phyloP scores from a whole-genome alignment of 2,329 filamentous ascomycete genomes.

The Metarhizium guizhouense region DNA sequence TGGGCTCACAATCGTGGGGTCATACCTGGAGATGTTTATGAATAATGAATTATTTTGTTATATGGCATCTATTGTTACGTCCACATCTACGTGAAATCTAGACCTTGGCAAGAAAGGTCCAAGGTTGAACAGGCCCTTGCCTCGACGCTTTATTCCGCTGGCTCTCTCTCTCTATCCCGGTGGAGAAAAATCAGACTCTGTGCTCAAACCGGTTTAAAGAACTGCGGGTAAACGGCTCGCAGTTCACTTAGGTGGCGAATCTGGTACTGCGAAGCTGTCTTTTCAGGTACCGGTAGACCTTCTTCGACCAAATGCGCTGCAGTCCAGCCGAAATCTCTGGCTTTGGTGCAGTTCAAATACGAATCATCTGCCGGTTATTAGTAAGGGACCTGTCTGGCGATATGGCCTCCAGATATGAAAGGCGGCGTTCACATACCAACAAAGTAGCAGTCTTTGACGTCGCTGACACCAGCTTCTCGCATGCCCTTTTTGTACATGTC shows the following conservation, averaged over 20 bases:
- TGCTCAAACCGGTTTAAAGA: conserved; percentile 56
- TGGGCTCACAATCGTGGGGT: not conserved
- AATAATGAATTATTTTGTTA: not conserved
- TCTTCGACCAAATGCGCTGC: conserved; percentile 80
- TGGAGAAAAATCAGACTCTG: conserved; percentile 11
- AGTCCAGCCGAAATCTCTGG: conserved; percentile 76
- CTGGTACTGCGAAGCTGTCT: conserved; percentile 62
- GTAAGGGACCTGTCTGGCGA: not conserved
- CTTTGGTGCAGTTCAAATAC: conserved; percentile 67
- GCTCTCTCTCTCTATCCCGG: not conserved
- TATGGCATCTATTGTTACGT: not conserved
- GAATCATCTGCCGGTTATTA: conserved; percentile 62
- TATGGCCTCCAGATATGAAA: not conserved
- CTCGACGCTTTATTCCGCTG: not conserved
- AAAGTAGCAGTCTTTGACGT: conserved; percentile 73
- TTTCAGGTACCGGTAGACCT: conserved; percentile 51
- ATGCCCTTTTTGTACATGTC: conserved; percentile 87
- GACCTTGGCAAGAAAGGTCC: not conserved
- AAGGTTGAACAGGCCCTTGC: not conserved
- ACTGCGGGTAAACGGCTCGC: conserved; percentile 66
- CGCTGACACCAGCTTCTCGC: conserved; percentile 65
- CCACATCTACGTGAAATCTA: not conserved
- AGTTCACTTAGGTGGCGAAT: conserved; percentile 71
- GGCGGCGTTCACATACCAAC: conserved; percentile 55
- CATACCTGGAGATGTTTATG: not conserved